Evolutionary conservation across 441 rosid genomes (phyloP).

Genomic region (Gossypium laxum): DNA sequence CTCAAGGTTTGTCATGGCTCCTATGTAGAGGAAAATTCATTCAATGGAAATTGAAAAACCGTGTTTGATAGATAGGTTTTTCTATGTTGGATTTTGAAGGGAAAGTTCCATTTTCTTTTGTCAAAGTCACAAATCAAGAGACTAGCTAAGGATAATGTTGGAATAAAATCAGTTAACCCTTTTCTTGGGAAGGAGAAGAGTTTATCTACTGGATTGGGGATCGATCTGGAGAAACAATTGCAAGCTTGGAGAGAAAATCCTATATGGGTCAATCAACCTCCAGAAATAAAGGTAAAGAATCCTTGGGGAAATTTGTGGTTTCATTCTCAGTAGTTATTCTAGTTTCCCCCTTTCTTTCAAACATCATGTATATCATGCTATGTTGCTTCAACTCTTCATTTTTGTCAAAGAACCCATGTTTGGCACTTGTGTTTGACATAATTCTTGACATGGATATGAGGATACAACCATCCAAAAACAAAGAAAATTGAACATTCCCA

Average conservation of each 20-base stretch:
- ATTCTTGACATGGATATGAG: not conserved
- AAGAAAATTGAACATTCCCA: not conserved
- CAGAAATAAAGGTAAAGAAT: slow-evolving; percentile 48
- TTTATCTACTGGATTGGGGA: slow-evolving; percentile 24
- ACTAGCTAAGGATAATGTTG: slow-evolving; percentile 21
- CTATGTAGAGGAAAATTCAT: not conserved
- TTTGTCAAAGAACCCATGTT: not conserved
- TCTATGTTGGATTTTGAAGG: slow-evolving; percentile 13
- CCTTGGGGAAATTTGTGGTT: not conserved
- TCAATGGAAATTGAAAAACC: not conserved
- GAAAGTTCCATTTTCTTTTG: not conserved
- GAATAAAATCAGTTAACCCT: slow-evolving; percentile 16
- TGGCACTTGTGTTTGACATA: not conserved
- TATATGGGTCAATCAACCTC: slow-evolving; percentile 46
- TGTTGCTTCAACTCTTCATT: not conserved
- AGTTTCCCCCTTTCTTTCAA: not conserved
- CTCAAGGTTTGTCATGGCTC: slow-evolving; percentile 38
- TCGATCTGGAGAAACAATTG: slow-evolving; percentile 56
- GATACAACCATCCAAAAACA: not conserved
- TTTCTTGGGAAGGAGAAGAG: slow-evolving; percentile 22
- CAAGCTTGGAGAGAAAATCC: slow-evolving; percentile 70
- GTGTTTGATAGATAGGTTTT: not conserved
- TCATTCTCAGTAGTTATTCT: not conserved
- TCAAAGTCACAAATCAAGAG: slow-evolving; percentile 35
- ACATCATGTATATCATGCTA: not conserved